Evolutionary conservation across 495 filamentous ascomycete species (phyloP).

Genomic region (Penicillium bovifimosum): DNA sequence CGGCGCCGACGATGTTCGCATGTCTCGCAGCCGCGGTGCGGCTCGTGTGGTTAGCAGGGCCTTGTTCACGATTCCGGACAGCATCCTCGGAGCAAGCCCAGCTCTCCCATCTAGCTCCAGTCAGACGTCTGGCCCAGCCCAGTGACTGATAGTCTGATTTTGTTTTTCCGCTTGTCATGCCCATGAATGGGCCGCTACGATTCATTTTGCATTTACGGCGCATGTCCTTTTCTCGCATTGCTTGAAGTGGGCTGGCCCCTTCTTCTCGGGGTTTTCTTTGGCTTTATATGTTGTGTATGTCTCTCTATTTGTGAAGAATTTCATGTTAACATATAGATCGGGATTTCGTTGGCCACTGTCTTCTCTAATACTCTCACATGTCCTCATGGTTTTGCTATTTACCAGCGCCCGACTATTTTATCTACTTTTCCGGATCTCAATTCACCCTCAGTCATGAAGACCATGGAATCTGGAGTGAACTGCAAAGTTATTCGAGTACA

Average conservation of each 20-base stretch:
- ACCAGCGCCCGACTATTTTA: no score
- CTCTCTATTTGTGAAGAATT: not conserved
- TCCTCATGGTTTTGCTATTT: no score
- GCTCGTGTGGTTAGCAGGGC: constrained; percentile 13
- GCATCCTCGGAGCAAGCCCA: constrained; percentile 9
- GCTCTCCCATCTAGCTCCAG: constrained; percentile 11
- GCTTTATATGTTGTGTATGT: constrained; percentile 1
- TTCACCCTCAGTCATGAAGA: not conserved
- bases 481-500: constrained; percentile 2
- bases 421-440: not conserved
- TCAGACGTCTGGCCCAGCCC: constrained; percentile 13
- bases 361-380: constrained; percentile 19
- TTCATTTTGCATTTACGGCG: constrained; percentile 20
- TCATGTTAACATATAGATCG: constrained; percentile 7
- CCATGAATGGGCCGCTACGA: constrained; percentile 4
- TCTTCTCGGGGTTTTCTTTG: constrained; percentile 4
- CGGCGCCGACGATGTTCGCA: constrained; percentile 25
- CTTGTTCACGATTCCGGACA: constrained; percentile 10
- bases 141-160: constrained; percentile 11
- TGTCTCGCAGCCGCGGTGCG: constrained; percentile 14
- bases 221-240: constrained; percentile 11
- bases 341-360: not conserved
- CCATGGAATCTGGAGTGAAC: not conserved
- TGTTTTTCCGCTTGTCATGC: not conserved
- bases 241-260: constrained; percentile 21